A percentile compares a stretch with the other conserved stretches of the same genome.
Conservation (phyloP, 208 protist species). For the Leishmania tarentolae region DNA sequence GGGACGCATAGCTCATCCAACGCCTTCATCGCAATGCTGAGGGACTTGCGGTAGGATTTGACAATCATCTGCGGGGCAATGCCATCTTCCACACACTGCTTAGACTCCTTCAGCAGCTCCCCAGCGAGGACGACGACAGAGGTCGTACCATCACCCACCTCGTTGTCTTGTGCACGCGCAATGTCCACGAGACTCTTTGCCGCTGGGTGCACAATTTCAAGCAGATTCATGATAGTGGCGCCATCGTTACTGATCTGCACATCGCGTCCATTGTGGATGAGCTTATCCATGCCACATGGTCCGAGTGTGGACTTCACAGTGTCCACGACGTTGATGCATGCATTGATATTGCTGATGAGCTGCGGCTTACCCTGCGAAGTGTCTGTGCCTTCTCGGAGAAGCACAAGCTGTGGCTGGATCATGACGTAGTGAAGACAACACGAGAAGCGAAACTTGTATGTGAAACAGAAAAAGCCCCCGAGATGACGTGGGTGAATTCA, state of each 20-base stretch:
- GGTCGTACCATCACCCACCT: slow-evolving; percentile 99
- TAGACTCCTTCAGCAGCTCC: slow-evolving; percentile 98
- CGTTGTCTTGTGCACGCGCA: slow-evolving; percentile 97
- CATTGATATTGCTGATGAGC: slow-evolving; percentile 99
- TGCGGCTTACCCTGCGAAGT: slow-evolving; percentile 99
- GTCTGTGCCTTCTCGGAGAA: slow-evolving; percentile 99
- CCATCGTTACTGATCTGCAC: slow-evolving; percentile 99
- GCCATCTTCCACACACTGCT: slow-evolving; percentile 99
- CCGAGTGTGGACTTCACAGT: slow-evolving; percentile 96
- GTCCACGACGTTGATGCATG: slow-evolving; percentile 96
- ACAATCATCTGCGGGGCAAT: slow-evolving; percentile 99
- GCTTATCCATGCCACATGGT: slow-evolving; percentile 99
- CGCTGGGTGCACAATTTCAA: slow-evolving; percentile 99
- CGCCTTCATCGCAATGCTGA: slow-evolving; percentile 69
- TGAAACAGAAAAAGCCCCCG: background rate
- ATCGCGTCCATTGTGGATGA: slow-evolving; percentile 96
- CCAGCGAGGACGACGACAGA: slow-evolving; percentile 99
- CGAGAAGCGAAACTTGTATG: slow-evolving; percentile 15
- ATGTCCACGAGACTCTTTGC: slow-evolving; percentile 99
- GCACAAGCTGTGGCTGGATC: slow-evolving; percentile 98
- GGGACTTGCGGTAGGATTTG: slow-evolving; percentile 93
- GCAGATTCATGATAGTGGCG: slow-evolving; percentile 99
- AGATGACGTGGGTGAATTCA: background rate
- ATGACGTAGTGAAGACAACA: slow-evolving; percentile 38
- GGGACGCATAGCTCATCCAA: slow-evolving; percentile 95